Percentiles rank a stretch among this genome's conserved stretches.
These are phyloP conservation scores for Paramecium tetraurelia DNA, from an alignment of 73 alveolate species.

Conservation along the genomic window DNA sequence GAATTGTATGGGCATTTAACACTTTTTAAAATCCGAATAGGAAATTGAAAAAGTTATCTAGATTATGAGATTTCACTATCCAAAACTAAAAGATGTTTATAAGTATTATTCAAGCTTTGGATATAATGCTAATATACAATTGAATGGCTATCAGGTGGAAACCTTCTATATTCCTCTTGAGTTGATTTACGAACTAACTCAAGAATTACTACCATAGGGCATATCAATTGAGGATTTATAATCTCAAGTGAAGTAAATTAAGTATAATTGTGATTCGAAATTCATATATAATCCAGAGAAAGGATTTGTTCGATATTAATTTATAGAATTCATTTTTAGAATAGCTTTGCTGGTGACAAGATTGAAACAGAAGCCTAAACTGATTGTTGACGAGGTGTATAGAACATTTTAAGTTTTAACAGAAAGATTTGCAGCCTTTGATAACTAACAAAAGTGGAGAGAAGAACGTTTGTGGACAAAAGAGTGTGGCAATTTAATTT, in stretches of 20 bases:
- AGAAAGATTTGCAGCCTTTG: background rate
- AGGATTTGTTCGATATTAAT: slow-evolving; percentile 64
- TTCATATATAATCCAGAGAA: slow-evolving; percentile 65
- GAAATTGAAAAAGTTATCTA: slow-evolving; percentile 60
- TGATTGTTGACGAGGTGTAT: slow-evolving; percentile 53
- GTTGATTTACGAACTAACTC: background rate
- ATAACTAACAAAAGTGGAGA: slow-evolving; percentile 67
- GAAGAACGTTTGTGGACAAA: slow-evolving; percentile 67
- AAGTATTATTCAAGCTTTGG: slow-evolving; percentile 44
- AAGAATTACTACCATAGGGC: background rate
- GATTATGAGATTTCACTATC: slow-evolving; percentile 52
- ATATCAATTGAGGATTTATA: background rate
- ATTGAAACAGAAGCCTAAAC: background rate
- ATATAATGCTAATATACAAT: background rate
- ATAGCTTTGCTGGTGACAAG: slow-evolving; percentile 55
- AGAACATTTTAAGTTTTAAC: slow-evolving; percentile 39
- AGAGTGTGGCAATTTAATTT: slow-evolving; percentile 12
- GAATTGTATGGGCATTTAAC: slow-evolving; percentile 67
- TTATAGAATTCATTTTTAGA: slow-evolving; percentile 69
- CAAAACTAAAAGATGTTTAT: slow-evolving; percentile 48
- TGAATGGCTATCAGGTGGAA: background rate
- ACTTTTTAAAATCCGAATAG: slow-evolving; percentile 64
- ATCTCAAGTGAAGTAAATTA: background rate
- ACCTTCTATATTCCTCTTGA: background rate
- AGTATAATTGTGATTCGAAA: background rate